A percentile compares a stretch with the other conserved stretches of the same genome.
These are phyloP conservation scores for Colletotrichum truncatum DNA, from an alignment of 2,329 filamentous ascomycete species.

Conservation along the genomic window DNA sequence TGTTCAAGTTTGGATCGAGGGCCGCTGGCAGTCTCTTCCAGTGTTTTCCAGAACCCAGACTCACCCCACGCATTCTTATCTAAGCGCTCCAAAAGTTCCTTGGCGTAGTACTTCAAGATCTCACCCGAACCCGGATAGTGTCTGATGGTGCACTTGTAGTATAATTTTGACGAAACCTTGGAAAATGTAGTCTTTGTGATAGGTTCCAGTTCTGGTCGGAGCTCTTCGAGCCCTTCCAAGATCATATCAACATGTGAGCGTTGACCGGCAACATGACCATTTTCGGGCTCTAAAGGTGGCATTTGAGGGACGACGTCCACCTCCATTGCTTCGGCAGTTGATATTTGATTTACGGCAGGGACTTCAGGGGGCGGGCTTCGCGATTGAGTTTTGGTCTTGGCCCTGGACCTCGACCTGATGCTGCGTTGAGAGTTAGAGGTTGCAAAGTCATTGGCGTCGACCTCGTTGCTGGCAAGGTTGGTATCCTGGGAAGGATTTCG, in stretches of 20 bases:
- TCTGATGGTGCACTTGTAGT: slow-evolving; percentile 45
- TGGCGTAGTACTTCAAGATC: slow-evolving; percentile 47
- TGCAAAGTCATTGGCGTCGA: slow-evolving; percentile 12
- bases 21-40: slow-evolving; percentile 32
- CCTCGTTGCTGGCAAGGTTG: neutral
- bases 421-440: neutral
- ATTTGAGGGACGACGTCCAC: slow-evolving; percentile 10
- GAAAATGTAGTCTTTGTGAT: slow-evolving; percentile 20
- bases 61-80: slow-evolving; percentile 38
- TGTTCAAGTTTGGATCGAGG: slow-evolving; percentile 6
- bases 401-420: slow-evolving; percentile 22
- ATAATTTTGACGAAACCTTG: slow-evolving; percentile 45
- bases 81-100: slow-evolving; percentile 37
- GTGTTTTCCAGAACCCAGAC: slow-evolving; percentile 41
- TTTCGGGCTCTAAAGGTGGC: neutral
- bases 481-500: neutral
- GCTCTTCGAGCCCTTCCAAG: slow-evolving; percentile 37
- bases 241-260: slow-evolving; percentile 14
- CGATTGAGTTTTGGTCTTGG: slow-evolving; percentile 21
- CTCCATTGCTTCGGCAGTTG: slow-evolving; percentile 17
- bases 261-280: neutral
- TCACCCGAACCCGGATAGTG: slow-evolving; percentile 41
- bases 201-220: slow-evolving; percentile 36
- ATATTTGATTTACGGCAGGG: too few species aligned
- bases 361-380: neutral